Percentiles rank a stretch among this genome's conserved stretches.
Evolutionary conservation across 441 rosid genomes (phyloP).

Genomic region (Adansonia gregorii): DNA sequence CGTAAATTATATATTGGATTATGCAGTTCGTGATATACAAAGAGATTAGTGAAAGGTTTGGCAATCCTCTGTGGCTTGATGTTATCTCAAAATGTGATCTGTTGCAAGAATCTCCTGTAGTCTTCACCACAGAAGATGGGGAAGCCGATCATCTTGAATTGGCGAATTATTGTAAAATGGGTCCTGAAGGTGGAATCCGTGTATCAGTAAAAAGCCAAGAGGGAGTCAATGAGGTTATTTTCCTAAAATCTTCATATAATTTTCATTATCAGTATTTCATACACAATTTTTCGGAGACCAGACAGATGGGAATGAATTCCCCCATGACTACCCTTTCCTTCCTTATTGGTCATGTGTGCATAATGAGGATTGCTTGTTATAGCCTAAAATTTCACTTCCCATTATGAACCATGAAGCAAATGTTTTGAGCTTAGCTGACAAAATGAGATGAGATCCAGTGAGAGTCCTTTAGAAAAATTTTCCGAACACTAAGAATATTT

Average conservation of each 20-base stretch:
- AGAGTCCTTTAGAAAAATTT: neutral
- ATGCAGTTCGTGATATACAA: conserved; percentile 74
- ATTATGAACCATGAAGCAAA: neutral
- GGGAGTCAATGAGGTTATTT: conserved; percentile 69
- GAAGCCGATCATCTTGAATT: conserved; percentile 52
- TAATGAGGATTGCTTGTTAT: neutral
- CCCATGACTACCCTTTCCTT: neutral
- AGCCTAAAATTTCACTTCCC: neutral
- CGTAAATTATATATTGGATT: conserved; percentile 20
- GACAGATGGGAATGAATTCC: neutral
- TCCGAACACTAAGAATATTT: neutral
- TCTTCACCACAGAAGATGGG: conserved; percentile 58
- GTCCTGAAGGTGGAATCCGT: conserved; percentile 69
- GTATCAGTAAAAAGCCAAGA: conserved; percentile 73
- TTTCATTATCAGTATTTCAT: conserved; percentile 16
- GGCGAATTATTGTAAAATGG: conserved; percentile 61
- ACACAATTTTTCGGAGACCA: neutral
- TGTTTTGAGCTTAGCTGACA: neutral
- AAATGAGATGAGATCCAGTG: neutral
- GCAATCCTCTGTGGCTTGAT: conserved; percentile 79
- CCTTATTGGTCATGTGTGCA: neutral
- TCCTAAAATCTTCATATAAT: conserved; percentile 20
- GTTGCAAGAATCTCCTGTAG: conserved; percentile 58
- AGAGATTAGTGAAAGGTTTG: conserved; percentile 76
- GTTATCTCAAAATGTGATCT: conserved; percentile 89